phyloP scores from a whole-genome alignment of 2,329 filamentous ascomycete genomes.

The Penicillium italicum region DNA sequence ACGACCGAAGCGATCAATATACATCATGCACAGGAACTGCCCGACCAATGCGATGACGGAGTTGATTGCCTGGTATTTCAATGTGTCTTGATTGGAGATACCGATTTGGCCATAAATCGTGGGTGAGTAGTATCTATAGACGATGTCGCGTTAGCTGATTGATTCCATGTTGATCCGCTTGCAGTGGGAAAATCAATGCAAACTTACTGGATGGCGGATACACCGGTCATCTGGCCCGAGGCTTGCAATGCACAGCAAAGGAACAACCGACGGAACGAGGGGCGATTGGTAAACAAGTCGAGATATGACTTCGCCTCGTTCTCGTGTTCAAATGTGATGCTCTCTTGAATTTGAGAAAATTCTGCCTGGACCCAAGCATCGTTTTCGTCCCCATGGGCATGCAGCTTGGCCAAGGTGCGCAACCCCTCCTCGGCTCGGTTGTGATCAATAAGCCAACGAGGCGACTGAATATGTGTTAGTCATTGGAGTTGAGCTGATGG shows the following conservation, averaged over 20 bases:
- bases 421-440: constrained; percentile 63
- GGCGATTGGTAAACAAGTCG: constrained; percentile 64
- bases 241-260: constrained; percentile 67
- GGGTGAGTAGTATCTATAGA: constrained; percentile 60
- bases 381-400: constrained; percentile 62
- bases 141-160: neutral
- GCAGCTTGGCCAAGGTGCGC: constrained; percentile 63
- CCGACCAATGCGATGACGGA: constrained; percentile 66
- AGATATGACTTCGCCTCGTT: constrained; percentile 65
- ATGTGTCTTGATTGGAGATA: constrained; percentile 60
- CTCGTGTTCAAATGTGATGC: constrained; percentile 63
- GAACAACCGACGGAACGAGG: constrained; percentile 68
- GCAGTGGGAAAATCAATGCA: too few relatives aligned
- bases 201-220: constrained; percentile 62
- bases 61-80: constrained; percentile 74
- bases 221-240: constrained; percentile 72
- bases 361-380: constrained; percentile 71
- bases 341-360: constrained; percentile 66
- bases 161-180: neutral
- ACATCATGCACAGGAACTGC: constrained; percentile 63
- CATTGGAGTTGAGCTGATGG: neutral
- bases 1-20: constrained; percentile 65
- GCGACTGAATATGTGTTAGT: constrained; percentile 37
- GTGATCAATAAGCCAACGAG: constrained; percentile 73
- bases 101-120: constrained; percentile 66